These are phyloP conservation scores for Fusarium sp. DNA, from an alignment of 2,329 filamentous ascomycete species.

Conservation along the genomic window DNA sequence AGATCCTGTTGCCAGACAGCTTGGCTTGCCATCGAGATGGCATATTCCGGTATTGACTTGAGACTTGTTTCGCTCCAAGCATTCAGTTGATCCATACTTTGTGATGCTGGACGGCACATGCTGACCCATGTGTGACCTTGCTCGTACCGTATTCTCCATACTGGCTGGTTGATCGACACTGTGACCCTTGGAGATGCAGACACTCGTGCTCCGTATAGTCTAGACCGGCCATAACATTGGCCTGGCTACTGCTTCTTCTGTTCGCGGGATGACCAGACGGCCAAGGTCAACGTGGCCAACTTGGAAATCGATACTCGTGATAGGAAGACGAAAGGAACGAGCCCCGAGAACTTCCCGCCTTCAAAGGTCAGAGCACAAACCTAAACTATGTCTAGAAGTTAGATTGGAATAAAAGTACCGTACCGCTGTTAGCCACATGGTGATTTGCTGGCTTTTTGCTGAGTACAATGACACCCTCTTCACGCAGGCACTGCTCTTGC, in stretches of 20 bases:
- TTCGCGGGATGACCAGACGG: not conserved
- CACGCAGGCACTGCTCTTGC: constrained; percentile 12
- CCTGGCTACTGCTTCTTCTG: constrained; percentile 3
- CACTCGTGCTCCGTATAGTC: constrained; percentile 2
- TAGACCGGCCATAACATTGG: not conserved
- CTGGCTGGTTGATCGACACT: constrained; percentile 29
- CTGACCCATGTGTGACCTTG: constrained; percentile 36
- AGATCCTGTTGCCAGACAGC: constrained; percentile 30
- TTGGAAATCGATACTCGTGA: not conserved
- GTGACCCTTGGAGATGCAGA: constrained; percentile 27
- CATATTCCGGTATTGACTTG: constrained; percentile 12
- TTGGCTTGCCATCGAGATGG: constrained; percentile 5
- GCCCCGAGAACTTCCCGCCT: not conserved
- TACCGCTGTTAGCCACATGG: constrained; percentile 13
- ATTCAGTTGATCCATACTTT: constrained; percentile 22
- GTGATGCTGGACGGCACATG: constrained; percentile 22
- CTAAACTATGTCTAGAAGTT: constrained; percentile 27
- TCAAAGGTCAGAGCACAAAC: constrained; percentile 37
- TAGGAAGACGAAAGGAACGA: constrained; percentile 4
- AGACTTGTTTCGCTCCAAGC: constrained; percentile 19
- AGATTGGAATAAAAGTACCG: constrained; percentile 21
- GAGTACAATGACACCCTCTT: constrained; percentile 37
- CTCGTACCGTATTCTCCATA: constrained; percentile 28
- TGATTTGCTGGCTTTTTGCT: constrained; percentile 30
- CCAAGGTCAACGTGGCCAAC: constrained; percentile 12